Base-by-base conservation (phyloP, 768 basidiomycete genomes). In the Macrolepiota dolichaula region DNA sequence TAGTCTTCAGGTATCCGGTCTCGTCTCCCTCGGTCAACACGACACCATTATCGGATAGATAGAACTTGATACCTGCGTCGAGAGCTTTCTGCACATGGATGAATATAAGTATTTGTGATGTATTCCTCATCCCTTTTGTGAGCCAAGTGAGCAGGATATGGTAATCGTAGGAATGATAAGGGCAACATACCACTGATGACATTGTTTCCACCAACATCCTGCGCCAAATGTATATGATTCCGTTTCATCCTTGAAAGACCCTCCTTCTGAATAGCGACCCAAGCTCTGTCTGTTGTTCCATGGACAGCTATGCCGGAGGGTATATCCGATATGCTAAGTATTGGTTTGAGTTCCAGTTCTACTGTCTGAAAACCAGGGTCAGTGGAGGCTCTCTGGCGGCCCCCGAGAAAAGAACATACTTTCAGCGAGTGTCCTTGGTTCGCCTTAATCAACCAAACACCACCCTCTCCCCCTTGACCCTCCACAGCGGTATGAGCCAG, bases 171-270 rank as follows among this genome's bases (percentile, higher is more conserved):
- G 52, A 46, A n/a, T n/a, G n/a, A 42, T n/a, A 40, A n/a, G 5
- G n/a, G 11, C n/a, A 24, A 72, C 85, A 25, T 60, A 92, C 94
- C 93, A 64, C 92, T 94, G 55, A 89, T 82, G 51, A 92, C 86
- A 4, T 82, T 81, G 1, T 85, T 70, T 9, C 85, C 85, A 2
- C 80, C 76, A 3, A 91, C 74, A 37, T 90, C 88, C 70, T 94
- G 90, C 0, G 96, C 95, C 13, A 97, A 79, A 72, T 99, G 96
- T 40, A 98, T 90, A 68, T 98, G 95, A 68, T 95, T 96, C 25
- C 96, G 80, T 12, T 74, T 80, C 94, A 96, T 97, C 63, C 81
- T 87, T 0, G 89, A 93, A 17, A 97, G 72, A 0, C 95, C 95
- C 64, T 85, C 75, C 6, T 75, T 77, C 13, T 79, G 93, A 61